Evolutionary conservation across 495 filamentous ascomycete genomes (phyloP).

Genomic region (Xylaria intraflava): DNA sequence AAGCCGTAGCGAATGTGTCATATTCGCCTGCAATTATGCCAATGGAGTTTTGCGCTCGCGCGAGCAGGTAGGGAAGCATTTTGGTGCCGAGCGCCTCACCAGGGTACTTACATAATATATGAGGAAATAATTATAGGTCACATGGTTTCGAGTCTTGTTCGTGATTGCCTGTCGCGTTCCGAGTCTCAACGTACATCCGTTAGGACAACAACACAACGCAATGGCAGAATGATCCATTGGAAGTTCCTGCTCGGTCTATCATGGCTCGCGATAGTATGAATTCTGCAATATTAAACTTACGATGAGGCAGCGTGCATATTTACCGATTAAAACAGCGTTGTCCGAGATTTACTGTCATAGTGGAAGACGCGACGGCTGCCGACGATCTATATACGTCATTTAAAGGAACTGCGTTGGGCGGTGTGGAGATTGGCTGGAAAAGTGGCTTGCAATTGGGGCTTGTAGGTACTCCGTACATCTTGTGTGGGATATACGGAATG

Average conservation of each 20-base stretch:
- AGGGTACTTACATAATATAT: too few species aligned
- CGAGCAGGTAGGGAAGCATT: background rate
- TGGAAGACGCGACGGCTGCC: slow-evolving; percentile 7
- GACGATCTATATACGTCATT: slow-evolving; percentile 6
- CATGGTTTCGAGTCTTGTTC: slow-evolving; percentile 12
- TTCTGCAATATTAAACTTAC: background rate
- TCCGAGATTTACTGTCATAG: background rate
- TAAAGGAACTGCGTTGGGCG: background rate
- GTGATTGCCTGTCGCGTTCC: slow-evolving; percentile 4
- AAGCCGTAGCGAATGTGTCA: background rate
- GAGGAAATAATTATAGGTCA: background rate
- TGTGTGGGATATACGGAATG: too few species aligned
- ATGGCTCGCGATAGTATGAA: background rate
- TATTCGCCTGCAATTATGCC: background rate
- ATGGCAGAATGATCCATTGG: background rate
- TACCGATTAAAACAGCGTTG: background rate
- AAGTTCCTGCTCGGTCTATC: background rate
- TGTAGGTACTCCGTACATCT: too few species aligned
- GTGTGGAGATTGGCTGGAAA: background rate
- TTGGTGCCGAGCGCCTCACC: background rate
- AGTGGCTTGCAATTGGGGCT: background rate
- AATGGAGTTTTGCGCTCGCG: background rate
- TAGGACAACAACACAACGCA: background rate
- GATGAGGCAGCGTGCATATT: background rate
- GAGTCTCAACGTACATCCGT: background rate